A percentile compares a stretch with the other conserved stretches of the same genome.
Conservation (phyloP, 2,329 filamentous ascomycete genomes). For the Cylindrodendrum hubeiense region DNA sequence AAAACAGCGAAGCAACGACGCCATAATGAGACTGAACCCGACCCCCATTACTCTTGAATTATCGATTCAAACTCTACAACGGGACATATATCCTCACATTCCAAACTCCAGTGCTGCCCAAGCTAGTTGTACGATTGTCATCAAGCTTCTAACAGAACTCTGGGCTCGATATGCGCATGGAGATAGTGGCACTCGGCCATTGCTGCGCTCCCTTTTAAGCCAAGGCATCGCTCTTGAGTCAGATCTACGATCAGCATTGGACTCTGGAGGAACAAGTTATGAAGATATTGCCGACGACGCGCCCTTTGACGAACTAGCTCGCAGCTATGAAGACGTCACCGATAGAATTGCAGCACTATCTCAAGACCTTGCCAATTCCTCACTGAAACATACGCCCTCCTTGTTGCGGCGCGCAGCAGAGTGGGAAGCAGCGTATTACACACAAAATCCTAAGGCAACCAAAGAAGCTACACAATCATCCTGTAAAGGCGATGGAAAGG, state of each 20-base stretch:
- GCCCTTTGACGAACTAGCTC: neutral
- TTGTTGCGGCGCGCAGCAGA: neutral
- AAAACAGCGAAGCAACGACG: neutral
- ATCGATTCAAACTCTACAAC: neutral
- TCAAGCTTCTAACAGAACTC: too few species aligned
- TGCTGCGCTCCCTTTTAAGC: too few species aligned
- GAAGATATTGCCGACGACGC: too few species aligned
- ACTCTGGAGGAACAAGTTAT: too few species aligned
- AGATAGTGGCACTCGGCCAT: too few species aligned
- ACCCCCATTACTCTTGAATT: slow-evolving; percentile 1
- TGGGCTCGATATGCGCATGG: too few species aligned
- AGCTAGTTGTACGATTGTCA: slow-evolving; percentile 1
- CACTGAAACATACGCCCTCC: neutral
- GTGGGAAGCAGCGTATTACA: neutral
- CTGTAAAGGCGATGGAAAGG: neutral
- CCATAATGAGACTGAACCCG: slow-evolving; percentile 6
- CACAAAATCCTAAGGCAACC: neutral
- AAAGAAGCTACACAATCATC: neutral
- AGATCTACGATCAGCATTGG: too few species aligned
- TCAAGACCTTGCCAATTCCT: neutral
- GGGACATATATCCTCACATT: slow-evolving; percentile 5
- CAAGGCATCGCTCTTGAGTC: too few species aligned
- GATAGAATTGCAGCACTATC: neutral
- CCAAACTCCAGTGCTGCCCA: slow-evolving; percentile 5
- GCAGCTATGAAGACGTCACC: neutral